Evolutionary conservation across 169 alveolate genomes (phyloP), one percentile per base, ranked within the genome.

Genomic region (Ichthyophthirius multifiliis): DNA sequence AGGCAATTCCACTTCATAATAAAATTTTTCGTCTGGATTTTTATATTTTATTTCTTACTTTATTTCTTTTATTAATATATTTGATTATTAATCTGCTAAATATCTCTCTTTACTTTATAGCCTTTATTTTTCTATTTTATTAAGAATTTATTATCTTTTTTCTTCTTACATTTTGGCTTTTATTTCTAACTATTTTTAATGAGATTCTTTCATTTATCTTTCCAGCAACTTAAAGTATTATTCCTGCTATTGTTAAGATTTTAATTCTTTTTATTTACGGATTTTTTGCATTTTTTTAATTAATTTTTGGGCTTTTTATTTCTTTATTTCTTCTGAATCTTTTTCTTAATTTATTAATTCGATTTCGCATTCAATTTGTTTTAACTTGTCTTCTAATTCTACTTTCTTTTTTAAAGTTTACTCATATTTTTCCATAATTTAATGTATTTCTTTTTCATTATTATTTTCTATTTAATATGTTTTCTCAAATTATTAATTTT

Each of bases 21-120:
- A 67, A 41, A 63, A 87, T 18, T 80, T 55, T 18, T 83, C 81
- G 37, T 83, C 93, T 18, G 88, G 87, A 41, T 86, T 43, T 18
- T 78, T 43, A n/a, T 35, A n/a, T 15, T 34, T 18, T 12, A 34
- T n/a, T 39, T 77, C 71, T 2, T 23, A 63, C 18, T 62, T 55
- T 13, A 55, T 55, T 15, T 55, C 71, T 27, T 55, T 55, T 0
- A 55, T 55, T 5, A 35, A n/a, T n/a, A 83, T 39, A 34, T 83
- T 75, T 30, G 65, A 47, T 43, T 83, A 9, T 16, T 83, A 30
- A n/a, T 75, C 74, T 48, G 32, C 74, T 9, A 67, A 75, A 23
- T 65, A 79, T 16, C 46, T 41, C 76, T 81, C 86, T 43, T 76
- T 37, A 34, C 74, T 23, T 5, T 27, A 30, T 9, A 78, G 63